Evolutionary conservation across 2,329 filamentous ascomycete species (phyloP), one percentile per base, ranked within the genome.

Genomic region (Nothophoma quercina): DNA sequence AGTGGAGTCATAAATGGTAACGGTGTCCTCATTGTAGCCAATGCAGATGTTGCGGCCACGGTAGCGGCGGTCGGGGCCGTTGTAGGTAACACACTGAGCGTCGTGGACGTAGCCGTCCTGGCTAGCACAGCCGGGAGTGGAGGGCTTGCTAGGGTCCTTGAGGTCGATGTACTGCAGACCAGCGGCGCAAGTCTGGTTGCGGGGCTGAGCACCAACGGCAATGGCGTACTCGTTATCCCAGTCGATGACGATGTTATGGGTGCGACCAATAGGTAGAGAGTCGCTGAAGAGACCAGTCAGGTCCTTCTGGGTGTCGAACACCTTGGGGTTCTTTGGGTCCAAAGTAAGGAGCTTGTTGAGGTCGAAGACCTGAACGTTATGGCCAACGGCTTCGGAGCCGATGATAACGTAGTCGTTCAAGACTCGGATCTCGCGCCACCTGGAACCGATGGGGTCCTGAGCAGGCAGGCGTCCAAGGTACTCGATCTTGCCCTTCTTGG

Each of bases 41-140:
- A 82, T 80, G 76, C 82, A 85, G 60, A 85, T 82, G 42, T 84
- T 80, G 7, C 74, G 73, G 10, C 77, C 80, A 3, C 70, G 64
- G 68, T 81, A 84, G 26, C 73, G 66, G 26, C 68, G 67, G 58
- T 83, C 77, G 0, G 81, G 81, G 0, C 82, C 82, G 7, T 75
- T 77, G 72, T 83, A 83, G 32, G 79, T 78, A 7, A 85, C 71
- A 65, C 83, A 85, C 69, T 86, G 83, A 2, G 83, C 83, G 60
- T 85, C 83, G 65, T 86, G 83, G 5, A 85, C 82, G 64, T 86
- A 85, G 45, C 83, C 83, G 64, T 85, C 83, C 29, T 78, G 66
- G 32, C 75, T 71, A 7, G 80, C 79, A 62, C 65, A 85, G 15
- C 83, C 83, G 8, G 81, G 79, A 3, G 76, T 78, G 15, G 72